Evolutionary conservation across 495 filamentous ascomycete species (phyloP).

Genomic region (Aspergillus affinis): DNA sequence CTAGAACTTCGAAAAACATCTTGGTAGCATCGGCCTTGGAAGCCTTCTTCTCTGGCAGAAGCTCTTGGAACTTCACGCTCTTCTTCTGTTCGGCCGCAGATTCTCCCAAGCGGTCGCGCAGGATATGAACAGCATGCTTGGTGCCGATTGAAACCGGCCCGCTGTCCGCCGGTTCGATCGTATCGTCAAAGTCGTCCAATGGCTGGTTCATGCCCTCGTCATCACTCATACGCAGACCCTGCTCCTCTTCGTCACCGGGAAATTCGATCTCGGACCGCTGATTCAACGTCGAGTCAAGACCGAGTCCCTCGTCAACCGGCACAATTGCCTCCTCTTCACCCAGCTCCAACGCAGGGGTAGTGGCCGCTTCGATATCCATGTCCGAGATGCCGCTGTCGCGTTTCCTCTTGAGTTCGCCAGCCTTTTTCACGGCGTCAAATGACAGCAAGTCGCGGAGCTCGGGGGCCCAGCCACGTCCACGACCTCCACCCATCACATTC

Average conservation of each 20-base stretch:
- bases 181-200: conserved; percentile 71
- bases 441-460: conserved; percentile 85
- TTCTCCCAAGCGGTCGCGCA: conserved; percentile 82
- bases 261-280: conserved; percentile 58
- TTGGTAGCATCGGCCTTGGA: conserved; percentile 88
- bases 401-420: conserved; percentile 88
- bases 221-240: conserved; percentile 46
- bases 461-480: conserved; percentile 79
- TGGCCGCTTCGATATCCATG: conserved; percentile 64
- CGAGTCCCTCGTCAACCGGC: conserved; percentile 49
- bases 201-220: conserved; percentile 50
- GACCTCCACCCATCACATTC: conserved; percentile 69
- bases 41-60: conserved; percentile 77
- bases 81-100: conserved; percentile 64
- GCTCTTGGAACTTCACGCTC: conserved; percentile 83
- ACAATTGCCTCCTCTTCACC: conserved; percentile 58
- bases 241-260: conserved; percentile 57
- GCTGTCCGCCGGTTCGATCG: conserved; percentile 74
- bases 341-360: conserved; percentile 69
- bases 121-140: conserved; percentile 91
- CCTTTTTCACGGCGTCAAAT: conserved; percentile 71
- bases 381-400: conserved; percentile 85
- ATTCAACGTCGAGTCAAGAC: conserved; percentile 52
- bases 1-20: conserved; percentile 98
- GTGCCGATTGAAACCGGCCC: conserved; percentile 86